phyloP scores from a whole-genome alignment of 2,329 filamentous ascomycete genomes.

The Cordyceps farinosa region DNA sequence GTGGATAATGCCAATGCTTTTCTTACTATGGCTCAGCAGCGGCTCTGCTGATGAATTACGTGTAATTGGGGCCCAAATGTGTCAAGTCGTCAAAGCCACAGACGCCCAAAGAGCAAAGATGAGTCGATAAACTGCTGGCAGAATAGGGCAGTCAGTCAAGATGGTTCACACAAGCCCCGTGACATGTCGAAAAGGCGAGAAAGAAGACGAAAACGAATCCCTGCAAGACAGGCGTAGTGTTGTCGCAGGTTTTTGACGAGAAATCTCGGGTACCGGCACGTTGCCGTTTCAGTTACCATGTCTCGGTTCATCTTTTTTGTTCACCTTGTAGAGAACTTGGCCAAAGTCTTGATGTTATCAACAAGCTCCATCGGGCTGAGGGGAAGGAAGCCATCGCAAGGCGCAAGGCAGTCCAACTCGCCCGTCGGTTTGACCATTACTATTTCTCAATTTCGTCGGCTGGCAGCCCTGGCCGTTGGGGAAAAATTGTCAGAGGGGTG shows the following conservation, averaged over 20 bases:
- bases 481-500: not conserved
- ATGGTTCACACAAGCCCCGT: not conserved
- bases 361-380: not conserved
- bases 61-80: conserved; percentile 5
- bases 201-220: conserved; percentile 14
- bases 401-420: not conserved
- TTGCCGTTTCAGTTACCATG: not conserved
- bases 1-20: conserved; percentile 8
- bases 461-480: conserved; percentile 8
- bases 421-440: not conserved
- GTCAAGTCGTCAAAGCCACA: conserved; percentile 6
- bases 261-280: conserved; percentile 16
- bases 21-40: not conserved
- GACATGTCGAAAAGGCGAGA: not conserved
- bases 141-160: not conserved
- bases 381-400: not conserved
- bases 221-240: not conserved
- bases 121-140: not conserved
- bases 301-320: not conserved
- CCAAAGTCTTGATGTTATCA: not conserved
- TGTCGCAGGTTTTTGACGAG: not conserved
- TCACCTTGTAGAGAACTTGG: not conserved
- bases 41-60: conserved; percentile 1
- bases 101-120: not conserved
- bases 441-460: not conserved